A percentile compares a stretch with the other conserved stretches of the same genome.
These are phyloP conservation scores for Trametes maxima DNA, from an alignment of 768 basidiomycete species.

Conservation along the genomic window DNA sequence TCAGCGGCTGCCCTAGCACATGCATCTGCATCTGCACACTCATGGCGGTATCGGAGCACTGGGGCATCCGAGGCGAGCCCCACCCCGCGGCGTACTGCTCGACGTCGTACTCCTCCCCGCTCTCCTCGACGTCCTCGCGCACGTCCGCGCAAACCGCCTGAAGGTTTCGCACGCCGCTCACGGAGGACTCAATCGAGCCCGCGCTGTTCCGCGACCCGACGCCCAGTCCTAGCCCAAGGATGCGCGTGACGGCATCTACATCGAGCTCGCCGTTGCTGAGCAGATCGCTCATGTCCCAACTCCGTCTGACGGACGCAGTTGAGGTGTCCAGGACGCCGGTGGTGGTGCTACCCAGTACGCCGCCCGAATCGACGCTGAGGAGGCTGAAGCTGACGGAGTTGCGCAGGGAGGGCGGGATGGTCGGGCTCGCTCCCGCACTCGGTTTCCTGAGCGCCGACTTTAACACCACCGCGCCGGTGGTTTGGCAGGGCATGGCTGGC, in stretches of 20 bases:
- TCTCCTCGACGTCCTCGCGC: background rate
- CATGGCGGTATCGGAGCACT: background rate
- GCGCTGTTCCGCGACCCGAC: constrained; percentile 7
- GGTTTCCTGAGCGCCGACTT: constrained; percentile 11
- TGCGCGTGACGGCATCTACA: constrained; percentile 31
- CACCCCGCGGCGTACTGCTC: constrained; percentile 11
- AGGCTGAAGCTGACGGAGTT: constrained; percentile 18
- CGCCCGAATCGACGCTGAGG: background rate
- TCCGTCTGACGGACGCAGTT: background rate
- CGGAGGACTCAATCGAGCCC: background rate
- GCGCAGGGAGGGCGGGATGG: constrained; percentile 20
- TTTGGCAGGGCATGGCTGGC: background rate
- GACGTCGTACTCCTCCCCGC: constrained; percentile 7
- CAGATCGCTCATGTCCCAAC: constrained; percentile 30
- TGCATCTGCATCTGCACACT: background rate
- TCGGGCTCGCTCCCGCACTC: constrained; percentile 4
- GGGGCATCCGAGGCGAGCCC: background rate
- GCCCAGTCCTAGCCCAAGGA: constrained; percentile 26
- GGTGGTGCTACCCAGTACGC: background rate
- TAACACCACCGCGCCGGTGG: background rate
- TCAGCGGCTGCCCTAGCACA: constrained; percentile 28
- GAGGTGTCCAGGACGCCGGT: background rate
- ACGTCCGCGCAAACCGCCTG: background rate
- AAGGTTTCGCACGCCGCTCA: background rate
- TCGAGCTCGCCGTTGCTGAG: constrained; percentile 30